phyloP scores from a whole-genome alignment of 805 yeast genomes.

The Helenozyma baotianmanensis region DNA sequence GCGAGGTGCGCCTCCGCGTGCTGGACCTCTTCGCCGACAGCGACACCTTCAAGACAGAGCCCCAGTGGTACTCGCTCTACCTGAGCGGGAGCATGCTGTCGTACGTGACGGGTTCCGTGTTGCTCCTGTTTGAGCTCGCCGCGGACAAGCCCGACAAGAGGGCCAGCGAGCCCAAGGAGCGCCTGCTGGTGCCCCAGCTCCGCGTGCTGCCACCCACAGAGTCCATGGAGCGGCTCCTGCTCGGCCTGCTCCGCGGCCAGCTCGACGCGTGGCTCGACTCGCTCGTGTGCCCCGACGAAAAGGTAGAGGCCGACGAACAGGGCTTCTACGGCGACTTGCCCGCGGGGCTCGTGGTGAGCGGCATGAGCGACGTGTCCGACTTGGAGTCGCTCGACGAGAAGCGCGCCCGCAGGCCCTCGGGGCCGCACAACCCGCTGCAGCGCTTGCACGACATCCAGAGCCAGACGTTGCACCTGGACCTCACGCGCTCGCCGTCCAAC shows the following conservation, averaged over 20 bases:
- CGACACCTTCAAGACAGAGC: constrained; percentile 19
- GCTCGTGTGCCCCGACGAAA: constrained; percentile 19
- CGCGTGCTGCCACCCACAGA: constrained; percentile 4
- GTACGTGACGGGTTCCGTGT: constrained; percentile 46
- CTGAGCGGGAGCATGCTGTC: constrained; percentile 36
- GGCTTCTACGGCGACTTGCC: constrained; percentile 33
- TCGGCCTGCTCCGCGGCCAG: constrained; percentile 1
- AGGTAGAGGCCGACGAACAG: constrained; percentile 30
- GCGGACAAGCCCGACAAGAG: constrained; percentile 15
- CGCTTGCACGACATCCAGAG: too few relatives aligned
- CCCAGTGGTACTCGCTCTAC: constrained; percentile 44
- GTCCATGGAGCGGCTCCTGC: constrained; percentile 3
- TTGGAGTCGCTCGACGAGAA: constrained; percentile 21
- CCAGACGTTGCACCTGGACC: too few relatives aligned
- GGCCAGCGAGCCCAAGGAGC: constrained; percentile 2
- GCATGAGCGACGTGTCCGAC: constrained; percentile 26
- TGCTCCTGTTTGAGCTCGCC: constrained; percentile 40
- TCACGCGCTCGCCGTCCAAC: too few relatives aligned
- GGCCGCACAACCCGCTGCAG: too few relatives aligned
- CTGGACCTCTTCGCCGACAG: constrained; percentile 23
- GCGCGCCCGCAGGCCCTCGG: too few relatives aligned
- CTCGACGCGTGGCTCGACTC: constrained; percentile 26
- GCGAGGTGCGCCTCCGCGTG: constrained; percentile 32
- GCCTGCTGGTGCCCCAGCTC: constrained; percentile 2
- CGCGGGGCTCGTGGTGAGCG: constrained; percentile 9